Evolutionary conservation across 2,329 filamentous ascomycete species (phyloP), one percentile per base, ranked within the genome.

Genomic region (Neopestalotiopsis clavispora): DNA sequence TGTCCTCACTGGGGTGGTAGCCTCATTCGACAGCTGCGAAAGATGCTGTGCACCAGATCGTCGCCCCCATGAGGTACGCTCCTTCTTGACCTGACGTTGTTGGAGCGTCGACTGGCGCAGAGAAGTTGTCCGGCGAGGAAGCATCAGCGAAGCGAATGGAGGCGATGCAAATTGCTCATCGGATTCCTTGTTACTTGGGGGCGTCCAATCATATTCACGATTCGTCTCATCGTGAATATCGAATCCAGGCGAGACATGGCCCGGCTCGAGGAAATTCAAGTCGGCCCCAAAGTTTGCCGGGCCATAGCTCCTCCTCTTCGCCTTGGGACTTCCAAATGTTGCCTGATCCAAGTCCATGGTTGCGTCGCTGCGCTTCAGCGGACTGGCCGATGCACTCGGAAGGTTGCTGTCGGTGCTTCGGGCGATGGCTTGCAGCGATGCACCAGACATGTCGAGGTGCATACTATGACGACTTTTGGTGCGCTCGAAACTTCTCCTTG

Each of bases 361-460:
- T 58, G 93, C 92, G 82, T 98, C 95, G 77, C 92, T 95, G 74
- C 96, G 91, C 86, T 98, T 98, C 74, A 98, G 83, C 4, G 95
- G 95, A 78, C 95, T 97, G 5, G 92, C 90, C 70, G 90, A 89
- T 23, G 87, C 84, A 20, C 88, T 84, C 63, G 84, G 81, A 61
- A 84, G 81, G 65, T 83, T 74, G 72, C 72, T 77, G 65, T 89
- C 87, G 17, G 84, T 76, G n/a, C 87, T 78, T 71, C 86, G 86
- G 58, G 87, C 80, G 40, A 87, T 80, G 14, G 83, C 80, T 70
- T 84, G 81, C 71, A 87, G 84, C 3, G 86, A 84, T 30, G 87
- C 83, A 40, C 85, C 86, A 3, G 86, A 84, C 58, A 86, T 80
- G 75, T 91, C 89, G 42, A 89, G 80, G 73, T 89, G 86, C 74